Evolutionary conservation across 768 basidiomycete genomes (phyloP).

Genomic region (Sarcodon sp.): DNA sequence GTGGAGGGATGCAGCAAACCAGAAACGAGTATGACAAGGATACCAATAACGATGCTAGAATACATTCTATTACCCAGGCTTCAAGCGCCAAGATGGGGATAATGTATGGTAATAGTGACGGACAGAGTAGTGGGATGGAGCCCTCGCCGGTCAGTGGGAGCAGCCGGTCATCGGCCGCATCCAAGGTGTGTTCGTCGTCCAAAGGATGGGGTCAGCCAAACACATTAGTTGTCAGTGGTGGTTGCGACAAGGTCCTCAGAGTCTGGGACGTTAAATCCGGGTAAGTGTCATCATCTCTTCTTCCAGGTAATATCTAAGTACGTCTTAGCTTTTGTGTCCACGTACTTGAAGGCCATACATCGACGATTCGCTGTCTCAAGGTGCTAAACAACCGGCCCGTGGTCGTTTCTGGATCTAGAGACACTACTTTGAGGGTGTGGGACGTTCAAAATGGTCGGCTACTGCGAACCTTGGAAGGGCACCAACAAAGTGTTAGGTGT

Average conservation of each 20-base stretch:
- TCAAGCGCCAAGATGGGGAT: too few species aligned
- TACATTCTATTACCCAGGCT: too few species aligned
- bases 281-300: constrained; percentile 25
- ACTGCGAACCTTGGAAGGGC: constrained; percentile 59
- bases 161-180: constrained; percentile 15
- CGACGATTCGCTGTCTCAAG: constrained; percentile 85
- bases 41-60: neutral
- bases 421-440: constrained; percentile 83
- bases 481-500: constrained; percentile 73
- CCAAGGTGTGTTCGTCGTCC: constrained; percentile 26
- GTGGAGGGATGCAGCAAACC: constrained; percentile 30
- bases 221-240: constrained; percentile 78
- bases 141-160: constrained; percentile 2
- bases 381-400: constrained; percentile 79
- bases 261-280: constrained; percentile 89
- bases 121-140: neutral
- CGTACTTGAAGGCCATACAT: constrained; percentile 70
- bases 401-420: constrained; percentile 84
- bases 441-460: constrained; percentile 73
- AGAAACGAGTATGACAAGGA: neutral
- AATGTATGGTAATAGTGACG: too few species aligned
- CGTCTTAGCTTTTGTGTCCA: constrained; percentile 51
- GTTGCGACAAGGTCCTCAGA: constrained; percentile 83
- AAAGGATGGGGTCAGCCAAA: constrained; percentile 86
- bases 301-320: neutral